Conservation (phyloP, 768 basidiomycete species). For the Holtermannia corniformis region DNA sequence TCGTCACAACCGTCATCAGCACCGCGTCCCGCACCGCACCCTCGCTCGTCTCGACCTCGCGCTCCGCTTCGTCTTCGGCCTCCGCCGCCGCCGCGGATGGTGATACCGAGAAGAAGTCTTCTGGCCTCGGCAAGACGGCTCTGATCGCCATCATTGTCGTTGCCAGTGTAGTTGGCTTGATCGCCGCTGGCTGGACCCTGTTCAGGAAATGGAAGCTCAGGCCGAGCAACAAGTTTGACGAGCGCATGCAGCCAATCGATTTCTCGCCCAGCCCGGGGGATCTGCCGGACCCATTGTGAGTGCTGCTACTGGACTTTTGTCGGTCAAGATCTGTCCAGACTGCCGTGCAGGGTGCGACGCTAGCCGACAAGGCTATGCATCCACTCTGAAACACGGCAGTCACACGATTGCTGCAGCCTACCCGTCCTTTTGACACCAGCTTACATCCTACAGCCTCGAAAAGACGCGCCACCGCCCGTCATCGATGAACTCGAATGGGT, state of each 20-base stretch:
- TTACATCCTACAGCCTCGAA: conserved; percentile 21
- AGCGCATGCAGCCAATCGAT: conserved; percentile 35
- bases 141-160: conserved; percentile 37
- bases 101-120: conserved; percentile 6
- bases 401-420: too few relatives aligned
- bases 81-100: conserved; percentile 4
- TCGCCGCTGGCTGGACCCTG: conserved; percentile 26
- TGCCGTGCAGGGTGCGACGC: conserved; percentile 1
- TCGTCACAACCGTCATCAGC: neutral
- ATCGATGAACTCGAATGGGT: conserved; percentile 4
- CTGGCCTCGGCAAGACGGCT: conserved; percentile 25
- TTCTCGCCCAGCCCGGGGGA: conserved; percentile 30
- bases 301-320: neutral
- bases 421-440: too few relatives aligned
- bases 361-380: too few relatives aligned
- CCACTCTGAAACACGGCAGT: too few relatives aligned
- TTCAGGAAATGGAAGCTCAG: conserved; percentile 37
- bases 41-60: neutral
- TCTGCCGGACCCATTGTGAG: conserved; percentile 27
- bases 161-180: conserved; percentile 27
- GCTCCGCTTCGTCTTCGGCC: conserved; percentile 11
- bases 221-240: conserved; percentile 32
- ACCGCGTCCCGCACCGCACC: neutral
- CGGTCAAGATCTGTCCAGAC: too few relatives aligned
- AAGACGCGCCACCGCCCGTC: conserved; percentile 27